Evolutionary conservation across 495 filamentous ascomycete species (phyloP), one percentile per base, ranked within the genome.

Genomic region (Penicillium flavigenum): DNA sequence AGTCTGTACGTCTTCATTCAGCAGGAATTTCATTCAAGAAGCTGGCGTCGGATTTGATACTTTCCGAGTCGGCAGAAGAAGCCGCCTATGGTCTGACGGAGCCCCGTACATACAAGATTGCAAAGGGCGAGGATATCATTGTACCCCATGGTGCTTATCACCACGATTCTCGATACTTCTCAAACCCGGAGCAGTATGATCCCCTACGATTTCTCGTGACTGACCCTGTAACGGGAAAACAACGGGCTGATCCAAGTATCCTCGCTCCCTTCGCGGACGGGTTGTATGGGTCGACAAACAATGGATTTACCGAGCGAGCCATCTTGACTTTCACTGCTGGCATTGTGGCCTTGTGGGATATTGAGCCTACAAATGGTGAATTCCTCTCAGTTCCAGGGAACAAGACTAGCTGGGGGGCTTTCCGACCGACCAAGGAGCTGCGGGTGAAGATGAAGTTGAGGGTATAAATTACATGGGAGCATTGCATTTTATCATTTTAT

Each of bases 1-100:
- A 87, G 67, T 70, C 78, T 26, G 56, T 83, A 42, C 78, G 82
- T 9, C 62, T 86, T 9, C 76, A 83, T 56, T 71, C 77, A 12
- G 74, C 74, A n/a, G 70, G 75, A 2, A 72, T 79, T 39, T 76
- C 74, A 8, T 70, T 77, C 54, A 72, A 75, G 29, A 58, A 76
- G 44, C 63, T 81, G 27, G 70, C 72, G 11, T 62, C 75, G 0
- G 76, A 81, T 47, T 57, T 81, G 43, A 74, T 65, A 8, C 38
- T 84, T 29, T 71, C 72, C 1, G 76, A 81, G 56, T 74, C 76
- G 8, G 58, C 61, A 1, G 70, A 74, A 61, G 77, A 79, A 49
- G 73, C 72, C 4, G 52, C 48, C 3, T 63, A 62, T 17, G 59
- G 58, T 4, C 24, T 48, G 12, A 47, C 56, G 16, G 47, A 74